Evolutionary conservation across 129 eudicot genomes (phyloP).

Genomic region (Dittrichia graveolens): DNA sequence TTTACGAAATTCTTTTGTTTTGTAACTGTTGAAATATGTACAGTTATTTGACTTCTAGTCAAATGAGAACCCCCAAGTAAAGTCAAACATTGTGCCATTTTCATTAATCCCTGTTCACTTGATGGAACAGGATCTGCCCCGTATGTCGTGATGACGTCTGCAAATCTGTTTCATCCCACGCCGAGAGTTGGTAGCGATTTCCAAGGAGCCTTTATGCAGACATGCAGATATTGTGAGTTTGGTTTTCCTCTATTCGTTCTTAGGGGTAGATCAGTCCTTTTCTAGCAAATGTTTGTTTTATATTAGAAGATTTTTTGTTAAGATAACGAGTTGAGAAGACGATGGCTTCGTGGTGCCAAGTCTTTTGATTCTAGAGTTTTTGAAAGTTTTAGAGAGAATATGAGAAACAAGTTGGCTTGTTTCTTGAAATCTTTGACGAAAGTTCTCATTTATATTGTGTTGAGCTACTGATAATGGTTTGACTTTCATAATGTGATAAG

Average conservation of each 20-base stretch:
- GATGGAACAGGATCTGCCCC: background rate
- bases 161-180: background rate
- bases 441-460: background rate
- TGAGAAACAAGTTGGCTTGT: background rate
- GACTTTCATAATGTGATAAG: background rate
- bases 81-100: constrained; percentile 1
- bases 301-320: background rate
- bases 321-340: background rate
- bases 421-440: background rate
- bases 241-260: background rate
- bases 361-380: background rate
- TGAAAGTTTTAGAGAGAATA: background rate
- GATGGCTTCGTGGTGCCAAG: background rate
- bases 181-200: background rate
- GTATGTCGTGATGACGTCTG: background rate
- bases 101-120: background rate
- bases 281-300: background rate
- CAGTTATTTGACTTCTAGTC: background rate
- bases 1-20: background rate
- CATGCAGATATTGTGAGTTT: background rate
- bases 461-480: background rate
- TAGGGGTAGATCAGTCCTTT: background rate
- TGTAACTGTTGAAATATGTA: background rate
- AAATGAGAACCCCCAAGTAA: background rate
- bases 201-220: background rate